These are phyloP conservation scores for Astraeus odoratus DNA, from an alignment of 768 basidiomycete species.

Conservation along the genomic window DNA sequence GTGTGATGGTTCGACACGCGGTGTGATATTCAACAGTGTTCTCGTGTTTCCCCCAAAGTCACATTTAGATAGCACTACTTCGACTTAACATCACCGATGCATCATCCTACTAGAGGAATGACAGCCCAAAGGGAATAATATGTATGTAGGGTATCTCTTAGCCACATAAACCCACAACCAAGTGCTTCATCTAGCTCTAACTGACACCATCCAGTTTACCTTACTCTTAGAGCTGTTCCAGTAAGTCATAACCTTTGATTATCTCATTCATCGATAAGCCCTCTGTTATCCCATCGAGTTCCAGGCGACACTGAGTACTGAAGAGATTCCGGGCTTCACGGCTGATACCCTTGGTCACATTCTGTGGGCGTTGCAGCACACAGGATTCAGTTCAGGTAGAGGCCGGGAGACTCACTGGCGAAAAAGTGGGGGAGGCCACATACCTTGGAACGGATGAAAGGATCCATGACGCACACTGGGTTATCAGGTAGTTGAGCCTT, in stretches of 20 bases:
- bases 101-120: too few relatives aligned
- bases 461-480: constrained; percentile 30
- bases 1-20: neutral
- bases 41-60: too few relatives aligned
- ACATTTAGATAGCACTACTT: too few relatives aligned
- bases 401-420: too few relatives aligned
- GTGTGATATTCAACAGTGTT: too few relatives aligned
- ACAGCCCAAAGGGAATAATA: too few relatives aligned
- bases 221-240: neutral
- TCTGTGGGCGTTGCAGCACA: constrained; percentile 8
- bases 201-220: too few relatives aligned
- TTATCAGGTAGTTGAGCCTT: neutral
- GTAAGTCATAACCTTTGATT: neutral
- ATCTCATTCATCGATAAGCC: neutral
- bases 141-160: too few relatives aligned
- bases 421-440: neutral
- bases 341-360: constrained; percentile 13
- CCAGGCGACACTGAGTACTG: neutral
- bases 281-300: constrained; percentile 33
- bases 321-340: neutral
- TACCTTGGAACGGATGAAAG: constrained; percentile 36
- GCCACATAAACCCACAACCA: too few relatives aligned
- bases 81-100: too few relatives aligned
- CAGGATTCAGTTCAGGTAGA: neutral
- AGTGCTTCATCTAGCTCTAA: too few relatives aligned